phyloP scores from a whole-genome alignment of 129 eudicot species.

The Centella asiatica region DNA sequence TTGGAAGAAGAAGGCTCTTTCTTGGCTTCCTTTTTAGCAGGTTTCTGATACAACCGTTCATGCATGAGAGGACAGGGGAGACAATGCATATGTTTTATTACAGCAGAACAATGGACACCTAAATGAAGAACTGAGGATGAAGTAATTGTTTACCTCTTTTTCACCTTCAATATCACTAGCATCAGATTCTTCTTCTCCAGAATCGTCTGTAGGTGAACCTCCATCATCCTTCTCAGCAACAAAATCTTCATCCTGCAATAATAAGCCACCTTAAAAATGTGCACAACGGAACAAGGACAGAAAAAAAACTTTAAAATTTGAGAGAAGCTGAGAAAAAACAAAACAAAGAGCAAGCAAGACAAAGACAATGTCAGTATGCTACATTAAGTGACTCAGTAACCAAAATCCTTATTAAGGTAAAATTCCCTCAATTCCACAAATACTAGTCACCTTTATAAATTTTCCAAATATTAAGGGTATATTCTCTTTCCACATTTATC shows the following conservation, averaged over 20 bases:
- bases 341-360: neutral
- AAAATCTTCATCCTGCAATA: slow-evolving; percentile 79
- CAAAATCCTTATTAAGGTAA: too few species aligned
- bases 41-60: slow-evolving; percentile 32
- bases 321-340: neutral
- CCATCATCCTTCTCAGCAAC: slow-evolving; percentile 71
- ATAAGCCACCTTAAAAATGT: slow-evolving; percentile 1
- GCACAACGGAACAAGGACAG: neutral
- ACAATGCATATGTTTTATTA: neutral
- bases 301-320: neutral
- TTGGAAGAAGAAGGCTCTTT: slow-evolving; percentile 45
- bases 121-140: neutral
- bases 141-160: slow-evolving; percentile 36
- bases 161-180: slow-evolving; percentile 64
- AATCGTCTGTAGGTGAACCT: slow-evolving; percentile 88
- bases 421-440: too few species aligned
- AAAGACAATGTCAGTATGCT: neutral
- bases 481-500: too few species aligned
- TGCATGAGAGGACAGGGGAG: neutral
- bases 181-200: slow-evolving; percentile 80
- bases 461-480: too few species aligned
- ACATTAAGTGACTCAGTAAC: neutral
- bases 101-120: neutral
- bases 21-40: slow-evolving; percentile 56
- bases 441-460: too few species aligned